A percentile compares a stretch with the other conserved stretches of the same genome.
Conservation (phyloP, 495 filamentous ascomycete genomes). For the Penicillium goetzii region DNA sequence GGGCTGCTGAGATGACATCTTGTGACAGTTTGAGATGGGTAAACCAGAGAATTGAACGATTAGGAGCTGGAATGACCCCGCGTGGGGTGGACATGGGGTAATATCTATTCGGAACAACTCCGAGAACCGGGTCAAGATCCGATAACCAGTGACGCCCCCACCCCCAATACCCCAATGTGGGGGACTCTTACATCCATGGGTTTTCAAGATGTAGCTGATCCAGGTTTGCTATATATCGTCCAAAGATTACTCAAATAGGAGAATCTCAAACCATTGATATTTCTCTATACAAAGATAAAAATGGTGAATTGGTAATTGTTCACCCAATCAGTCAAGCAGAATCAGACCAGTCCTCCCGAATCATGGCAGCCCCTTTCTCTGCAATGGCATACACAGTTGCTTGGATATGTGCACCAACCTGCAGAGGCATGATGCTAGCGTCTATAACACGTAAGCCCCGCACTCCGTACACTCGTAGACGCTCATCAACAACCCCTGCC, state of each 20-base stretch:
- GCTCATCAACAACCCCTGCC: slow-evolving; percentile 52
- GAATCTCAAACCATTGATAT: background rate
- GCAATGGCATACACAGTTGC: slow-evolving; percentile 57
- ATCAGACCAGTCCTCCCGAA: slow-evolving; percentile 31
- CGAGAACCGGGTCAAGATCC: background rate
- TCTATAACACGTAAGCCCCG: slow-evolving; percentile 56
- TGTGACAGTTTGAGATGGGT: background rate
- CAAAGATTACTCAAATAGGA: background rate
- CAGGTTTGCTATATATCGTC: background rate
- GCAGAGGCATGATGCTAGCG: slow-evolving; percentile 56
- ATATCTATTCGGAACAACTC: slow-evolving; percentile 8
- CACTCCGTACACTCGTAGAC: slow-evolving; percentile 53
- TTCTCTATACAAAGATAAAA: background rate
- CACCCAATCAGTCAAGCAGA: slow-evolving; percentile 37
- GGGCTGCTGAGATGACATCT: slow-evolving; percentile 11
- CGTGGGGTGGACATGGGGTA: slow-evolving; percentile 6
- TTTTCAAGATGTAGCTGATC: background rate
- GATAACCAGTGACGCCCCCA: background rate
- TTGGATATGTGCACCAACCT: slow-evolving; percentile 55
- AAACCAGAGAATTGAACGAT: background rate
- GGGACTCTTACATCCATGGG: background rate
- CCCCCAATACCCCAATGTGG: background rate
- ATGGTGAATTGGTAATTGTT: background rate
- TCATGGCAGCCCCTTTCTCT: slow-evolving; percentile 57
- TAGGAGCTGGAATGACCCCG: background rate